A percentile compares a stretch with the other conserved stretches of the same genome.
These are phyloP conservation scores for Pulveroboletus sp. DNA, from an alignment of 768 basidiomycete genomes.

Conservation along the genomic window DNA sequence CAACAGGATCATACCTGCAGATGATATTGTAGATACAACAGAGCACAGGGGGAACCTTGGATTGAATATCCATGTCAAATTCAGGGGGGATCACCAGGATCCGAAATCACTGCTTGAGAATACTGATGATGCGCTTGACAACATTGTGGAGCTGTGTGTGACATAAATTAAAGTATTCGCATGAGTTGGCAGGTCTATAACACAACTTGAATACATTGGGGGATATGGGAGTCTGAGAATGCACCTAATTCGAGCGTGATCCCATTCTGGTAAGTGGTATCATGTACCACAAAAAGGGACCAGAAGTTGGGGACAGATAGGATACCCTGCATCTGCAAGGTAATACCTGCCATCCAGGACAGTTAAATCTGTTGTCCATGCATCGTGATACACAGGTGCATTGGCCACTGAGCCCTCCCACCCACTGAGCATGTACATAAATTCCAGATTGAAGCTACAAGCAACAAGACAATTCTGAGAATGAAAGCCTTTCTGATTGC, in stretches of 20 bases:
- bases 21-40: no score
- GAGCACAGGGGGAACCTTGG: constrained; percentile 3
- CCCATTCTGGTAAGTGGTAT: neutral
- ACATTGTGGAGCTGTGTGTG: constrained; percentile 11
- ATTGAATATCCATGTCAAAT: constrained; percentile 21
- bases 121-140: constrained; percentile 2
- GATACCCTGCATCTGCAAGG: neutral
- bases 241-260: neutral
- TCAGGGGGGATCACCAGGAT: constrained; percentile 13
- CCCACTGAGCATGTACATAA: no score
- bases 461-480: neutral
- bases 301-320: neutral
- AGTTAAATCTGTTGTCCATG: no score
- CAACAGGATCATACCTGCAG: no score
- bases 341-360: no score
- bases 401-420: no score
- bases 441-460: neutral
- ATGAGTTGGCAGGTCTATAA: constrained; percentile 11
- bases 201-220: no score
- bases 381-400: no score
- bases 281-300: neutral
- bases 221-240: neutral
- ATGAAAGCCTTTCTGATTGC: neutral
- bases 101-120: constrained; percentile 19
- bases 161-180: constrained; percentile 23